Conservation (phyloP, 345 rosid genomes). For the Raphanus sativus region DNA sequence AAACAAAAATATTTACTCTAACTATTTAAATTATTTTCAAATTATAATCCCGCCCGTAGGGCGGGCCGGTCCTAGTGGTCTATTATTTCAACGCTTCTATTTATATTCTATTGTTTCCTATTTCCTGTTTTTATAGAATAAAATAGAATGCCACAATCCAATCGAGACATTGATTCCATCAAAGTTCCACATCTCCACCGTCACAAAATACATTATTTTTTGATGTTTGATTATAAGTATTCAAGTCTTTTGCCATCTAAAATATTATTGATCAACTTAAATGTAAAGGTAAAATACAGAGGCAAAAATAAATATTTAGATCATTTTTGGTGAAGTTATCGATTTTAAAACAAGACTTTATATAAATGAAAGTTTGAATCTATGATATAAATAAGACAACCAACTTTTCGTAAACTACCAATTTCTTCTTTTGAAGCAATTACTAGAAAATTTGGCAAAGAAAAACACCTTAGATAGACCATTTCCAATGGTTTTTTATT, state of each 20-base stretch:
- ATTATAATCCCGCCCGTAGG: too few relatives aligned
- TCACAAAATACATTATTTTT: neutral
- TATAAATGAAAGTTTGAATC: neutral
- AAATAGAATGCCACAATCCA: slow-evolving; percentile 2
- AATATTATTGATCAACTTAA: neutral
- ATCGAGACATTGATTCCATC: slow-evolving; percentile 10
- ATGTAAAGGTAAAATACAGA: neutral
- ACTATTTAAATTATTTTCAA: too few relatives aligned
- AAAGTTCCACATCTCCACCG: neutral
- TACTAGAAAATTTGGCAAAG: neutral
- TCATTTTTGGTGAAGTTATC: neutral
- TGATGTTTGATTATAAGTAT: neutral
- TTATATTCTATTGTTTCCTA: neutral
- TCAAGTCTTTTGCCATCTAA: neutral
- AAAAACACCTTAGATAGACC: neutral
- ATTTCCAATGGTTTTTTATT: too few relatives aligned
- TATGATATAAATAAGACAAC: neutral
- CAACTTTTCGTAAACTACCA: neutral
- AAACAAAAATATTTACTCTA: too few relatives aligned
- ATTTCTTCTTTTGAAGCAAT: too few relatives aligned
- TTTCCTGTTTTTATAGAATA: neutral
- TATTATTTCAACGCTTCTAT: too few relatives aligned
- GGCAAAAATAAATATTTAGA: neutral
- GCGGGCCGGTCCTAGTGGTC: too few relatives aligned
- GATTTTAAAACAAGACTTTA: neutral